Base-by-base conservation (phyloP, 2,329 filamentous ascomycete species). In the Diaporthe destruens region DNA sequence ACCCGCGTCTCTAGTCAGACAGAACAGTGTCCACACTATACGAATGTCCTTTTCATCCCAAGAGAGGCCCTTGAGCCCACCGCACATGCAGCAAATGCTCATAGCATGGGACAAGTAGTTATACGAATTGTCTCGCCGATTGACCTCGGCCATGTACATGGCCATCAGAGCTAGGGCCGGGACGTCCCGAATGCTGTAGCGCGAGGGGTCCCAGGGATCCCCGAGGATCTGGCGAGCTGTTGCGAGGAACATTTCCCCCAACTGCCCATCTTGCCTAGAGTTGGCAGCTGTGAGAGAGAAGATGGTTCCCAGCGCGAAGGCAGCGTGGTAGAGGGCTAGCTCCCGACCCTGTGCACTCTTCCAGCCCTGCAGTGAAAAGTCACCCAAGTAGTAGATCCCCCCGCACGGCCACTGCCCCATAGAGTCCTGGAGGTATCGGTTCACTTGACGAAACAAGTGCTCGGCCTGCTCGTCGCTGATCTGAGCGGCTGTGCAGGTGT, bases 11-110 rank as follows among this genome's bases (percentile, higher is more conserved):
- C 85, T 81, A 74, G 88, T 86, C 18, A 88, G 77, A n/a, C 85
- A 81, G 71, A 87, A 88, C 2, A 87, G 80, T 0, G 86, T 88
- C 86, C 86, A 88, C 70, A 88, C 87, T 7, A 85, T 80, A 47
- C 86, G 79, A 75, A 85, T 87, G 1, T 82, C 82, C 29, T 77
- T 77, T 75, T 87, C 86, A 54, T 86, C 81, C 3, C 81, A 78
- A 5, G 77, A 77, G 75, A 80, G 82, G 4, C 84, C 85, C 18
- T 82, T 79, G 74, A 87, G 84, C 1, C 85, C 80, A n/a, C 87
- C 87, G 44, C 85, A 83, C 79, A 85, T 84, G 59, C 87, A 82
- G 57, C 84, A 83, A 42, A 87, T 82, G 54, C 85, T 83, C 80
- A 86, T 86, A 36, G 85, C 86, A 18, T 83, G 81, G 54, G 83